These are phyloP conservation scores for Xerocomellus dryophilus DNA, from an alignment of 768 basidiomycete species.

Conservation along the genomic window DNA sequence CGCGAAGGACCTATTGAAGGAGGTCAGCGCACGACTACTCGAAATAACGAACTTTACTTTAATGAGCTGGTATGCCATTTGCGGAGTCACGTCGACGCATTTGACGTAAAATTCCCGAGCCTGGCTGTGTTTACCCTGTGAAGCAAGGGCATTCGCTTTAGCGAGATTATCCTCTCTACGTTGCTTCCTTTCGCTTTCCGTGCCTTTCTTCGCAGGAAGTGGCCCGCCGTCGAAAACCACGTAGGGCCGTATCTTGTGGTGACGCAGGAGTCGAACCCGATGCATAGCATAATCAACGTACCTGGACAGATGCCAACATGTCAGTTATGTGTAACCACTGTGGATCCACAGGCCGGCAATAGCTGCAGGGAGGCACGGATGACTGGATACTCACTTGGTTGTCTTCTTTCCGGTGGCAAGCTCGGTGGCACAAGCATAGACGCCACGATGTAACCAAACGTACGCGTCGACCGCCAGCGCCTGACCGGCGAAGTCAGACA, in stretches of 20 bases:
- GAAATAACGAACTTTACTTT: constrained; percentile 52
- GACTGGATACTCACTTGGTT: constrained; percentile 59
- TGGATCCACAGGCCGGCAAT: neutral
- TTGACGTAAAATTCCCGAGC: constrained; percentile 89
- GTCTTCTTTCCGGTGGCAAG: constrained; percentile 82
- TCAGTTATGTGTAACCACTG: neutral
- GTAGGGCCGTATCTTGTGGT: constrained; percentile 83
- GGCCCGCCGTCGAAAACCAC: constrained; percentile 97
- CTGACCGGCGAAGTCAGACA: constrained; percentile 80
- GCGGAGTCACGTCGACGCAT: constrained; percentile 91
- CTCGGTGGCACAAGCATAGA: constrained; percentile 87
- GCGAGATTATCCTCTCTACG: constrained; percentile 74
- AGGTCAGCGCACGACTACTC: constrained; percentile 4
- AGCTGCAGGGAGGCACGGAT: neutral
- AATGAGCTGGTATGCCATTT: constrained; percentile 97
- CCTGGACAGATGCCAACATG: constrained; percentile 39
- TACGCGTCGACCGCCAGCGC: constrained; percentile 93
- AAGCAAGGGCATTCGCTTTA: constrained; percentile 66
- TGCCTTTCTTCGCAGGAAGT: constrained; percentile 89
- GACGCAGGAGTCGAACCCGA: constrained; percentile 77
- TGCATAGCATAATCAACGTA: constrained; percentile 98
- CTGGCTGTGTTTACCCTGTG: constrained; percentile 74
- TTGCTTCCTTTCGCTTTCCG: constrained; percentile 76
- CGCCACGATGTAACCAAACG: constrained; percentile 89
- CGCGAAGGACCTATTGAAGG: constrained; percentile 67